These are phyloP conservation scores for Neofusicoccum laricinum DNA, from an alignment of 2,329 filamentous ascomycete species.

Conservation along the genomic window DNA sequence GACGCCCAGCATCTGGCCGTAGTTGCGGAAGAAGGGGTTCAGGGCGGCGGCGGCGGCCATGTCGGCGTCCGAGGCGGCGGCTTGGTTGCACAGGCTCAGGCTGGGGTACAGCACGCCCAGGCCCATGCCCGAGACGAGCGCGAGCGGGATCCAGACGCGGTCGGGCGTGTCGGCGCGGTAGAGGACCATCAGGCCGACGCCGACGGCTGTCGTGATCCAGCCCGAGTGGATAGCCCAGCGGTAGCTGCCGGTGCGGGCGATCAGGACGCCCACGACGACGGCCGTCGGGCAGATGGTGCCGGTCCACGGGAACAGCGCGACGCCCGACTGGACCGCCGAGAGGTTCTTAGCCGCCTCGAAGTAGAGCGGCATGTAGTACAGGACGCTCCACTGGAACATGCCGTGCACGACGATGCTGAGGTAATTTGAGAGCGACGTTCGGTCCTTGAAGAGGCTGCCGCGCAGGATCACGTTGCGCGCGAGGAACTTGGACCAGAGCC, in stretches of 20 bases:
- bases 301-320: slow-evolving; percentile 30
- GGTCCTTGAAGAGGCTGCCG: slow-evolving; percentile 29
- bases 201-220: slow-evolving; percentile 37
- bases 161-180: slow-evolving; percentile 38
- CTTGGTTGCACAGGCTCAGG: slow-evolving; percentile 46
- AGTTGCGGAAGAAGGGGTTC: slow-evolving; percentile 47
- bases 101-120: slow-evolving; percentile 42
- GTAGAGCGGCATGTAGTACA: slow-evolving; percentile 36
- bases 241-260: slow-evolving; percentile 24
- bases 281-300: slow-evolving; percentile 27
- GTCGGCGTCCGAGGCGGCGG: slow-evolving; percentile 37
- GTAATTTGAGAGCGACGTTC: slow-evolving; percentile 29
- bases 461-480: slow-evolving; percentile 27
- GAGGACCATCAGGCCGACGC: slow-evolving; percentile 42
- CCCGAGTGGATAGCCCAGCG: slow-evolving; percentile 28
- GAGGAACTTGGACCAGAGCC: slow-evolving; percentile 24
- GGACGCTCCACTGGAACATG: slow-evolving; percentile 23
- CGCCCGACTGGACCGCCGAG: slow-evolving; percentile 23
- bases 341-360: slow-evolving; percentile 27
- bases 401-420: slow-evolving; percentile 30
- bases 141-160: slow-evolving; percentile 42
- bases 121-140: slow-evolving; percentile 42
- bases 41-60: slow-evolving; percentile 37
- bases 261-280: slow-evolving; percentile 24
- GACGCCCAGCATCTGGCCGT: slow-evolving; percentile 49